Conservation (phyloP, 352 stramenopile genomes). For the Phytophthora chlamydospora region DNA sequence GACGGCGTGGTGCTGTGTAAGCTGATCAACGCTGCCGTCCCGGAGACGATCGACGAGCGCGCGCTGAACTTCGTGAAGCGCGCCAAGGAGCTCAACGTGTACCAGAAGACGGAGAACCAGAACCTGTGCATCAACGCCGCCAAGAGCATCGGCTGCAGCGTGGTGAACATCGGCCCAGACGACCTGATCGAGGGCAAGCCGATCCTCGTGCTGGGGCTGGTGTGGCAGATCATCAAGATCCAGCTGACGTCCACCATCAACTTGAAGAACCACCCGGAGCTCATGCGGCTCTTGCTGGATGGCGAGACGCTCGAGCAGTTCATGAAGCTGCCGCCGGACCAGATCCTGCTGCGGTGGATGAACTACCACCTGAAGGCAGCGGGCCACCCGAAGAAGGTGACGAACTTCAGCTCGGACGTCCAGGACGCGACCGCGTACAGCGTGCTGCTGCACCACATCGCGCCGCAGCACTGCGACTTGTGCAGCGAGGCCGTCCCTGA, state of each 20-base stretch:
- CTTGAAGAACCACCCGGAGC: constrained; percentile 92
- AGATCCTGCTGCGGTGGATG: constrained; percentile 93
- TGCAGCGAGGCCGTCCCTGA: constrained; percentile 58
- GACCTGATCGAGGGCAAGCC: constrained; percentile 86
- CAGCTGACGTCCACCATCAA: constrained; percentile 93
- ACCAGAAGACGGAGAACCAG: constrained; percentile 90
- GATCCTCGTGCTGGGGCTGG: constrained; percentile 91
- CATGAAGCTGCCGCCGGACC: constrained; percentile 90
- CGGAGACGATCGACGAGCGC: constrained; percentile 92
- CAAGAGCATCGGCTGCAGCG: constrained; percentile 92
- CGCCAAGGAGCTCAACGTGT: constrained; percentile 82
- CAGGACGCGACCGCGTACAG: constrained; percentile 89
- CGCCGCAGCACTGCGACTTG: constrained; percentile 71
- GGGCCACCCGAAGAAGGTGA: constrained; percentile 72
- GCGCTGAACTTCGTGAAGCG: constrained; percentile 88
- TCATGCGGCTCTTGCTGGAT: constrained; percentile 86
- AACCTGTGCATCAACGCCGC: constrained; percentile 95
- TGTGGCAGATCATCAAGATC: constrained; percentile 96
- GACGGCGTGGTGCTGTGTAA: constrained; percentile 93
- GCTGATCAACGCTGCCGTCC: constrained; percentile 91
- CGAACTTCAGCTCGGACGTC: constrained; percentile 83
- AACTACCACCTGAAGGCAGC: constrained; percentile 92
- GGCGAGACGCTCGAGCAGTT: constrained; percentile 91
- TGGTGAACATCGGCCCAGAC: constrained; percentile 93
- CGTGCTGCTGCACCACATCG: constrained; percentile 89